Evolutionary conservation across 1,284 basidiomycete species (phyloP).

Genomic region (Abortiporus biennis): DNA sequence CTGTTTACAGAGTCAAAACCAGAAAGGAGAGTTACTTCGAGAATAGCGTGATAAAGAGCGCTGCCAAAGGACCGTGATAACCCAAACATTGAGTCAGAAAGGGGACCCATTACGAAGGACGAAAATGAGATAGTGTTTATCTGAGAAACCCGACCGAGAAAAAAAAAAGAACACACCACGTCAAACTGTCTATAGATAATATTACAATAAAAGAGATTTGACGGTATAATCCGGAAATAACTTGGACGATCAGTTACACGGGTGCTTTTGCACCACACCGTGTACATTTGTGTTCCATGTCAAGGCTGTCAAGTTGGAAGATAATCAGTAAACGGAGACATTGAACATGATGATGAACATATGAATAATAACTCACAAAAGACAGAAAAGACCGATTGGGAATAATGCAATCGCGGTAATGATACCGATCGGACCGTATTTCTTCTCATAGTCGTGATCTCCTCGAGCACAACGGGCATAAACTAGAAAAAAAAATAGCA

Average conservation of each 20-base stretch:
- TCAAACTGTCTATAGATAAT: not conserved
- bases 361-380: slow-evolving; percentile 1
- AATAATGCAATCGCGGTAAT: slow-evolving; percentile 5
- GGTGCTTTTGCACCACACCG: slow-evolving; percentile 6
- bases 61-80: not conserved
- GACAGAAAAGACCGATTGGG: slow-evolving; percentile 7
- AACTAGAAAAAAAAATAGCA: slow-evolving; percentile 2
- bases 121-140: too few species aligned
- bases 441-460: slow-evolving; percentile 4
- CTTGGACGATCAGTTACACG: not conserved
- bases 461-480: slow-evolving; percentile 5
- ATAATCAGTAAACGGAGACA: not conserved
- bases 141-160: too few species aligned
- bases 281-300: slow-evolving; percentile 2
- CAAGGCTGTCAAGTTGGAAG: too few species aligned
- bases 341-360: not conserved
- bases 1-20: too few species aligned
- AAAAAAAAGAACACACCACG: not conserved
- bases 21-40: not conserved
- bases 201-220: not conserved
- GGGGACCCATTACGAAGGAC: too few species aligned
- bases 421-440: slow-evolving; percentile 6
- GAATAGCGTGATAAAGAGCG: not conserved
- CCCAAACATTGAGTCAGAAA: too few species aligned
- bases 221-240: not conserved